Base-by-base conservation (phyloP, 441 rosid species). In the Oxalis stricta region DNA sequence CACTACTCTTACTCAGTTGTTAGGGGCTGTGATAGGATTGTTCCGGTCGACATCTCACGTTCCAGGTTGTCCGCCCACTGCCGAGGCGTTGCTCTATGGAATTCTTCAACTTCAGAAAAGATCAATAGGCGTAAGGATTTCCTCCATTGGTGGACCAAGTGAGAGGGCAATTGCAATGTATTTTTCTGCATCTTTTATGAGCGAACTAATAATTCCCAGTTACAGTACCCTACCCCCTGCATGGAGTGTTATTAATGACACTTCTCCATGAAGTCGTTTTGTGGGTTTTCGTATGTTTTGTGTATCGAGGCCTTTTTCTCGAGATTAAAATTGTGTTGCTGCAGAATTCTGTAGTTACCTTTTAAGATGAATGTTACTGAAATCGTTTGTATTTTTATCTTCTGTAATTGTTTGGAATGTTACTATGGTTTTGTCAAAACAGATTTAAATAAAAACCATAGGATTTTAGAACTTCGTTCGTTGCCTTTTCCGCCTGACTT, bases 61-160 rank as follows among this genome's bases (percentile, higher is more conserved):
- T 56, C 98, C 95, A 0, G 96, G 96, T 26, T 91, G 98, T 70
- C 96, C 98, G 38, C 96, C 98, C 29, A 83, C 98, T 5, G 98
- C 96, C 0, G 98, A 86, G 75, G 98, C 96, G 24, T 59, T 91
- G 56, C 87, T 86, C 35, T 83, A 91, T 21, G 96, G 96, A 30
- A 33, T 86, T 60, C 93, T 91, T 59, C 98, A 91, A 76, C 74
- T 86, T 59, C 96, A 91, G 77, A 86, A 83, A 91, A 86, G 79
- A 91, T 91, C 73, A 83, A 77, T 71, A 63, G 95, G 66, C 95
- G 95, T 55, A 91, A 83, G 73, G 95, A 91, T 66, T 81, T 91
- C 78, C 79, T 76, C 48, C 71, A 75, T n/a, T 83, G 95, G 95
- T 91, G 99, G 95, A 75, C 76, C 56, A 79, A 76, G 61, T 91